Conservation (phyloP, 2,329 filamentous ascomycete species). For the Arthrobotrys conoides region DNA sequence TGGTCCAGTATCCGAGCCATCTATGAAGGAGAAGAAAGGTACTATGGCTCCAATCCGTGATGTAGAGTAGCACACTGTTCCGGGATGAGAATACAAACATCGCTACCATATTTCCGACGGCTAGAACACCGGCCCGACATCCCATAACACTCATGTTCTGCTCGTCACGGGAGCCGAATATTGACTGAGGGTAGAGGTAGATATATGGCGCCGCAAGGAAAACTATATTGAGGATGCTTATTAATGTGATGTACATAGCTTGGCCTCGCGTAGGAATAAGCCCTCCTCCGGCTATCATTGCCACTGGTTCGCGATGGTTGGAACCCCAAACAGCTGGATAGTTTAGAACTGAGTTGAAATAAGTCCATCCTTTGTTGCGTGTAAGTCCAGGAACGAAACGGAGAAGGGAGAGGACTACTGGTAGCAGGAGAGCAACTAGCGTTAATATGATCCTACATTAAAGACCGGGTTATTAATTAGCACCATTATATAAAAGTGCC, state of each 20-base stretch:
- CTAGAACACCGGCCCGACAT: conserved; percentile 63
- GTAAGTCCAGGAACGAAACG: conserved; percentile 66
- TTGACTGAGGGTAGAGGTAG: conserved; percentile 64
- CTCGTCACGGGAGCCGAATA: conserved; percentile 62
- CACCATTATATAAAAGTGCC: background rate
- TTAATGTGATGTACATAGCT: conserved; percentile 65
- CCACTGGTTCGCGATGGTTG: conserved; percentile 65
- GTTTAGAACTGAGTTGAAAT: conserved; percentile 65
- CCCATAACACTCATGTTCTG: conserved; percentile 65
- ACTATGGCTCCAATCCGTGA: conserved; percentile 67
- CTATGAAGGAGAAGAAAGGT: conserved; percentile 67
- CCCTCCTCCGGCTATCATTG: conserved; percentile 62
- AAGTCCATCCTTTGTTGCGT: conserved; percentile 63
- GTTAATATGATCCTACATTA: conserved; percentile 62
- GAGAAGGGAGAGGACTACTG: conserved; percentile 65
- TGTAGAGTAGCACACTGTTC: conserved; percentile 66
- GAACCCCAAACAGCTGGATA: conserved; percentile 65
- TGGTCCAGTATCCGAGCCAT: conserved; percentile 65
- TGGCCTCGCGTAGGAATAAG: conserved; percentile 67
- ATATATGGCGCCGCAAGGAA: conserved; percentile 64
- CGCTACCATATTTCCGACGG: conserved; percentile 66
- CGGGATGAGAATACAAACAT: conserved; percentile 66
- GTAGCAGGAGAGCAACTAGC: conserved; percentile 65
- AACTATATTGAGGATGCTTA: conserved; percentile 66
- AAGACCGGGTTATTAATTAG: background rate